Conservation (phyloP, 768 basidiomycete species). For the Amanita rubescens region DNA sequence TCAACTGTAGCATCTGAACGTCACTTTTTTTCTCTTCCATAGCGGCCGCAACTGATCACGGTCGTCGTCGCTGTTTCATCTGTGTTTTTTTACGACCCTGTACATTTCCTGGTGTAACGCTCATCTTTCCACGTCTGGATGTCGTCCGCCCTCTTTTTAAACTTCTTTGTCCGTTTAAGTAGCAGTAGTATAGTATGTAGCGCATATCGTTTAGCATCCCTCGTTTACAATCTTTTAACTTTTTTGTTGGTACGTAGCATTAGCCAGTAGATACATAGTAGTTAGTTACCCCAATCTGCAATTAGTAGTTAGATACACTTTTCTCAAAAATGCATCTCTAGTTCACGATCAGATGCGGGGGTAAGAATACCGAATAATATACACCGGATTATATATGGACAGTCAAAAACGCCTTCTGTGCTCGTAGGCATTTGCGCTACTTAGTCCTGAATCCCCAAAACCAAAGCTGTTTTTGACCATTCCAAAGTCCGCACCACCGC, state of each 20-base stretch:
- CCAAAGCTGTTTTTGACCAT: conserved; percentile 21
- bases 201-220: background rate
- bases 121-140: background rate
- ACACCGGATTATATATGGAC: background rate
- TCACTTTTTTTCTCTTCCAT: background rate
- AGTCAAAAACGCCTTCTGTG: conserved; percentile 3
- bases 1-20: background rate
- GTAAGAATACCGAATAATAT: background rate
- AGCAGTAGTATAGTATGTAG: conserved; percentile 5
- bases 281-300: conserved; percentile 36
- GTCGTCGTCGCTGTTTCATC: background rate
- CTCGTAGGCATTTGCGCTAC: conserved; percentile 5
- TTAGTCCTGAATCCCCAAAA: background rate
- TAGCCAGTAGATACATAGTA: conserved; percentile 36
- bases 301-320: conserved; percentile 28
- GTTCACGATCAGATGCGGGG: background rate
- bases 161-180: background rate
- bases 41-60: background rate
- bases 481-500: conserved; percentile 25
- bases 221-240: conserved; percentile 24
- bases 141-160: background rate
- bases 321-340: conserved; percentile 2
- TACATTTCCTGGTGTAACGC: background rate
- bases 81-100: background rate
- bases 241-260: conserved; percentile 38